phyloP scores from a whole-genome alignment of 192 early-diverging fungal species.

The Mortierella antarctica region DNA sequence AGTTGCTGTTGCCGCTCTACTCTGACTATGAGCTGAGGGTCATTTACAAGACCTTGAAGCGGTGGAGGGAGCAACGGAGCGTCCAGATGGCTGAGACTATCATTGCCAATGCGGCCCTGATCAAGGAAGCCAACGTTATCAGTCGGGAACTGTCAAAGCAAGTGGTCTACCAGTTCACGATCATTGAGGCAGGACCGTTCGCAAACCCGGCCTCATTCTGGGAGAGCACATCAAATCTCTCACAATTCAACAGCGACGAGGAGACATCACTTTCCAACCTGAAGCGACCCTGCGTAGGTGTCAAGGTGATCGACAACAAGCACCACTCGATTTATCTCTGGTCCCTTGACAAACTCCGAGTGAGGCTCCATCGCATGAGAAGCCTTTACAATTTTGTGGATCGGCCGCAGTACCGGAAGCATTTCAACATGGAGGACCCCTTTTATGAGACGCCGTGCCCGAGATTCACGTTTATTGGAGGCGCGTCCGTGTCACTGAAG shows the following conservation, averaged over 20 bases:
- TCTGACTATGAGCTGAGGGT: conserved; percentile 58
- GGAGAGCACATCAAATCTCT: conserved; percentile 61
- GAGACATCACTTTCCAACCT: conserved; percentile 55
- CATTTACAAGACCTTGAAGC: conserved; percentile 50
- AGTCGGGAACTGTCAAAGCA: conserved; percentile 84
- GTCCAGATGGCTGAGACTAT: conserved; percentile 74
- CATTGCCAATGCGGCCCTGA: conserved; percentile 71
- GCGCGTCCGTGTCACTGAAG: conserved; percentile 55
- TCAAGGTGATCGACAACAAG: conserved; percentile 66
- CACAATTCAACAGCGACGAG: conserved; percentile 62
- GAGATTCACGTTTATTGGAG: conserved; percentile 65
- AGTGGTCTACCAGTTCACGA: conserved; percentile 85
- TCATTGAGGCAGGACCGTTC: conserved; percentile 72
- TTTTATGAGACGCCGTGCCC: conserved; percentile 68
- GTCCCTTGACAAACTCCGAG: conserved; percentile 68
- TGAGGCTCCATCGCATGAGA: conserved; percentile 76
- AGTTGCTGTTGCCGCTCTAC: conserved; percentile 44
- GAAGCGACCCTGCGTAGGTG: conserved; percentile 62
- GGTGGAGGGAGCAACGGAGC: conserved; percentile 66
- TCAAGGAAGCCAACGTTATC: conserved; percentile 95
- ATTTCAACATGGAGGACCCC: conserved; percentile 68
- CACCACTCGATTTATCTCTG: conserved; percentile 69
- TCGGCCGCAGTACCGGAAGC: conserved; percentile 65
- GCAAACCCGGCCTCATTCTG: conserved; percentile 62
- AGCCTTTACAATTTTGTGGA: conserved; percentile 70